These are phyloP conservation scores for Dipodascus geniculatus DNA, from an alignment of 805 yeast species.

Conservation along the genomic window DNA sequence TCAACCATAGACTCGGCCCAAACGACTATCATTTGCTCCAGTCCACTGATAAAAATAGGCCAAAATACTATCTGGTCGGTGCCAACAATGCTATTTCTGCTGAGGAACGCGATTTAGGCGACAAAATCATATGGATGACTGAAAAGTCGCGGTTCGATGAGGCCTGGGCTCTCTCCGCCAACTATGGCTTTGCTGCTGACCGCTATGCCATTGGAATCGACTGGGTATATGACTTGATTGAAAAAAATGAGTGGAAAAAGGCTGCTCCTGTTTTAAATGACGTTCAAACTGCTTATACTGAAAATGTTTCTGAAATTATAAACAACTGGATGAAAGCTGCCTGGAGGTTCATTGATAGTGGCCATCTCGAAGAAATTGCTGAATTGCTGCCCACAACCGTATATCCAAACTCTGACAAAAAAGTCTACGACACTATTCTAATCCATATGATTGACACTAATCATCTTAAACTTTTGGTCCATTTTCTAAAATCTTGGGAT, in stretches of 20 bases:
- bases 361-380: constrained; percentile 37
- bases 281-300: constrained; percentile 2
- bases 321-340: constrained; percentile 59
- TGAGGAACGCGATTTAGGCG: constrained; percentile 53
- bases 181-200: constrained; percentile 37
- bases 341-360: constrained; percentile 37
- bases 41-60: constrained; percentile 3
- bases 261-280: constrained; percentile 30
- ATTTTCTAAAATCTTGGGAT: constrained; percentile 47
- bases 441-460: constrained; percentile 33
- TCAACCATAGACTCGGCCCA: constrained; percentile 48
- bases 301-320: not conserved
- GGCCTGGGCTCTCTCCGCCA: constrained; percentile 72
- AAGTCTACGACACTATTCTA: constrained; percentile 37
- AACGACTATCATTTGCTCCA: constrained; percentile 64
- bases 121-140: constrained; percentile 62
- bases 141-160: constrained; percentile 41
- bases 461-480: constrained; percentile 26
- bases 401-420: constrained; percentile 25
- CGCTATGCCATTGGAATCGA: constrained; percentile 50
- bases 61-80: constrained; percentile 54
- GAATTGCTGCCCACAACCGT: constrained; percentile 42
- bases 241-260: constrained; percentile 38
- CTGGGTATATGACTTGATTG: constrained; percentile 30
- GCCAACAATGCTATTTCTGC: constrained; percentile 79